A percentile compares a stretch with the other conserved stretches of the same genome.
phyloP scores from a whole-genome alignment of 2,329 filamentous ascomycete species.

The Phaeosphaeria sp. region DNA sequence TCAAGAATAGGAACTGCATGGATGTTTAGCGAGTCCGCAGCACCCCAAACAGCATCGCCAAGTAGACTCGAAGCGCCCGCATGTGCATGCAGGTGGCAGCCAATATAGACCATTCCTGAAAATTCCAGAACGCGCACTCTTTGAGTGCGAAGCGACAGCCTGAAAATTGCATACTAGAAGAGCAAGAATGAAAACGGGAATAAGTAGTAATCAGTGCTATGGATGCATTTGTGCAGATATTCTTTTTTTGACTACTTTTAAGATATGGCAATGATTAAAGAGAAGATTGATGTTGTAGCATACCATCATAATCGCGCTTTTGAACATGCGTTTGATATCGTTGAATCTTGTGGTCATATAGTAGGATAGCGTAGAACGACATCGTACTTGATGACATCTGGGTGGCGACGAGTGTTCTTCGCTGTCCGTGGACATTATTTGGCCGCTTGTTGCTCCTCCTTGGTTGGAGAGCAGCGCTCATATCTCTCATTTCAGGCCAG shows the following conservation, averaged over 20 bases:
- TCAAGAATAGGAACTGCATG: conserved; percentile 10
- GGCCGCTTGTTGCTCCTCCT: not conserved
- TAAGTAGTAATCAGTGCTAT: not conserved
- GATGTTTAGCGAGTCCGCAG: conserved; percentile 5
- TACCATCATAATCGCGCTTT: conserved; percentile 25
- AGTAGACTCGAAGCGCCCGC: not conserved
- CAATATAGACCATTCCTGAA: not conserved
- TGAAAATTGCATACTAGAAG: too few species aligned
- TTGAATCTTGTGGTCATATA: too few species aligned
- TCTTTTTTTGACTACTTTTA: conserved; percentile 17
- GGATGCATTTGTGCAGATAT: conserved; percentile 8
- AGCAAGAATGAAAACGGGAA: not conserved
- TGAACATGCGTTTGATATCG: conserved; percentile 9
- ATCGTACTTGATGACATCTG: too few species aligned
- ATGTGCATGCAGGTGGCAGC: not conserved
- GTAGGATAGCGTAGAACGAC: too few species aligned
- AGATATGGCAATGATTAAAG: conserved; percentile 5
- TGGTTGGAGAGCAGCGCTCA: not conserved
- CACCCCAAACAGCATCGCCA: not conserved
- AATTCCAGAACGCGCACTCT: too few species aligned
- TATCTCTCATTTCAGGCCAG: conserved; percentile 35
- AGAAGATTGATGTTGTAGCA: conserved; percentile 17
- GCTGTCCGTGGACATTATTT: too few species aligned
- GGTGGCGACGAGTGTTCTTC: too few species aligned
- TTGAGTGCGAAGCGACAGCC: too few species aligned